Conservation (phyloP, 169 alveolate species). For the Plasmodium yoelii region DNA sequence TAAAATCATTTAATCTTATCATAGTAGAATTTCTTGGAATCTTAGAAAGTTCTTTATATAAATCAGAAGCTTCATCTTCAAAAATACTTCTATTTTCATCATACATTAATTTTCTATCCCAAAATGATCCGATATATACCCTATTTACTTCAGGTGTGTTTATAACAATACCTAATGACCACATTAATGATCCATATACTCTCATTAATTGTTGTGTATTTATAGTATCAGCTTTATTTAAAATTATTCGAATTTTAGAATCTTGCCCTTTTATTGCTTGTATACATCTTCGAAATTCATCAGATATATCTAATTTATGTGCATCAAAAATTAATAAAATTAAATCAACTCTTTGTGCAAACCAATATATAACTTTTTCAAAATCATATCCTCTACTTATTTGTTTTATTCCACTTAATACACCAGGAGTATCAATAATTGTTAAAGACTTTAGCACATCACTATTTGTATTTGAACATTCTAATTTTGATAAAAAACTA, state of each 20-base stretch:
- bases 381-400: conserved; percentile 87
- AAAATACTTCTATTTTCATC: conserved; percentile 83
- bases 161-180: conserved; percentile 84
- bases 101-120: conserved; percentile 84
- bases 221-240: conserved; percentile 83
- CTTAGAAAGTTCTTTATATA: conserved; percentile 81
- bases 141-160: conserved; percentile 83
- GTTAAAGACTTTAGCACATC: conserved; percentile 80
- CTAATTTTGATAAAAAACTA: conserved; percentile 83
- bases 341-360: conserved; percentile 86
- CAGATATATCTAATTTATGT: conserved; percentile 88
- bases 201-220: conserved; percentile 88
- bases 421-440: conserved; percentile 90
- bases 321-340: conserved; percentile 86
- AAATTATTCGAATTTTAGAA: conserved; percentile 80
- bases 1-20: conserved; percentile 82
- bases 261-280: conserved; percentile 80
- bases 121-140: conserved; percentile 85
- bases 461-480: conserved; percentile 77
- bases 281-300: conserved; percentile 85
- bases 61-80: conserved; percentile 86
- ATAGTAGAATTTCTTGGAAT: conserved; percentile 84
- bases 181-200: conserved; percentile 89
- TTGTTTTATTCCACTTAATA: conserved; percentile 87
- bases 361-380: conserved; percentile 89